Evolutionary conservation across 2,329 filamentous ascomycete species (phyloP).

Genomic region (Didymella keratinophila): DNA sequence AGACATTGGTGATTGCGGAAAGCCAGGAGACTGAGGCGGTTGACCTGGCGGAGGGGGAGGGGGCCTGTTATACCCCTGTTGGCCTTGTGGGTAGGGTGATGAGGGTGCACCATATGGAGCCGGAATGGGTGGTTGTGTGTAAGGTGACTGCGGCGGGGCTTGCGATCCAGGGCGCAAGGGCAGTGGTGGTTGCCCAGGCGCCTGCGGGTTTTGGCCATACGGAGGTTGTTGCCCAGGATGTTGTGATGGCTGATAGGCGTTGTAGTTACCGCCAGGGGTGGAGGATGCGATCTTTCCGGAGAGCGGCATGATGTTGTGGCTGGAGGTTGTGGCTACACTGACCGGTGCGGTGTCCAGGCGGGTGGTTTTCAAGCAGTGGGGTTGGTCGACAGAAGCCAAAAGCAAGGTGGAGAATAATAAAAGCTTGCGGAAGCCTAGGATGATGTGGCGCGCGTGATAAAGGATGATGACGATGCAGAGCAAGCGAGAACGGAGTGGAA

Average conservation of each 20-base stretch:
- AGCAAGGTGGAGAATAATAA: slow-evolving; percentile 33
- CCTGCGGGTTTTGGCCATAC: slow-evolving; percentile 35
- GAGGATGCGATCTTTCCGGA: slow-evolving; percentile 39
- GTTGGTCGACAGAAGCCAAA: slow-evolving; percentile 40
- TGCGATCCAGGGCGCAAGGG: slow-evolving; percentile 48
- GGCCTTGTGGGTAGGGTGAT: slow-evolving; percentile 48
- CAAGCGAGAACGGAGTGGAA: slow-evolving; percentile 33
- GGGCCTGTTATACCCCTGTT: slow-evolving; percentile 46
- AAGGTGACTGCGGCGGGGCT: slow-evolving; percentile 53
- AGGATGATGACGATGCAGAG: slow-evolving; percentile 46
- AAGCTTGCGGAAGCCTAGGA: slow-evolving; percentile 28
- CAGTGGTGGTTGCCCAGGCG: slow-evolving; percentile 37
- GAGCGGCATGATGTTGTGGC: slow-evolving; percentile 34
- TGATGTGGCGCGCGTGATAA: slow-evolving; percentile 31
- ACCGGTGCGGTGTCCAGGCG: slow-evolving; percentile 18
- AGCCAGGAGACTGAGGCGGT: slow-evolving; percentile 32
- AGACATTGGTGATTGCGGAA: slow-evolving; percentile 39
- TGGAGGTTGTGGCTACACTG: slow-evolving; percentile 29
- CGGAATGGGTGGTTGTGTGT: slow-evolving; percentile 49
- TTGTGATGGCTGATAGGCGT: slow-evolving; percentile 38
- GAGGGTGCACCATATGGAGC: slow-evolving; percentile 49
- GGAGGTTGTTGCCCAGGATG: slow-evolving; percentile 36
- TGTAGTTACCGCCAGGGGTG: slow-evolving; percentile 29
- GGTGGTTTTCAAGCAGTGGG: slow-evolving; percentile 23
- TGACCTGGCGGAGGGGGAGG: slow-evolving; percentile 44